Evolutionary conservation across 257 asterid species (phyloP).

Genomic region (Echium plantagineum): DNA sequence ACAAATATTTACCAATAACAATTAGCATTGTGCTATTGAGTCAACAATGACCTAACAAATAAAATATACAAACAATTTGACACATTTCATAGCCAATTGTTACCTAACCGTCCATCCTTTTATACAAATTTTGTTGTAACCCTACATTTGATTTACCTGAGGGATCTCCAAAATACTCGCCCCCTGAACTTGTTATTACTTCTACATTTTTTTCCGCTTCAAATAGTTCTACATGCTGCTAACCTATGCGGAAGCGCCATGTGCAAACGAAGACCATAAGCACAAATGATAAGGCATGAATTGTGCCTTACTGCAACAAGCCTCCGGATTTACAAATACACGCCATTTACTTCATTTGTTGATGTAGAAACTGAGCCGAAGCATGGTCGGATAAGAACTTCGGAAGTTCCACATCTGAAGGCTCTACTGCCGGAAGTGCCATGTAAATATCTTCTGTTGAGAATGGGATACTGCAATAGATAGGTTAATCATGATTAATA

Average conservation of each 20-base stretch:
- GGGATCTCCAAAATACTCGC: conserved; percentile 9
- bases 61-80: conserved; percentile 1
- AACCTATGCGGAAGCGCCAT: not conserved
- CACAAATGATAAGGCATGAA: not conserved
- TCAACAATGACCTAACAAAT: not conserved
- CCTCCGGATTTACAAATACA: conserved; percentile 5
- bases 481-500: not conserved
- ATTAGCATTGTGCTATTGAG: not conserved
- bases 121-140: conserved; percentile 30
- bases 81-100: conserved; percentile 25
- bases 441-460: conserved; percentile 92
- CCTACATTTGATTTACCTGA: conserved; percentile 25
- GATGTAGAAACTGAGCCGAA: conserved; percentile 42
- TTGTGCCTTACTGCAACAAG: conserved; percentile 1
- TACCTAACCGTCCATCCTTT: conserved; percentile 12
- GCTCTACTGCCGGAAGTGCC: conserved; percentile 88
- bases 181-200: not conserved
- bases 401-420: conserved; percentile 65
- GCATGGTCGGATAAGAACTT: conserved; percentile 63
- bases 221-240: not conserved
- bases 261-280: not conserved
- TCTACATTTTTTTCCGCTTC: conserved; percentile 6
- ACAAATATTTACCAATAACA: not conserved
- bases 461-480: conserved; percentile 76
- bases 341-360: conserved; percentile 20